phyloP scores from a whole-genome alignment of 768 basidiomycete species.

The Lentinula sp. region DNA sequence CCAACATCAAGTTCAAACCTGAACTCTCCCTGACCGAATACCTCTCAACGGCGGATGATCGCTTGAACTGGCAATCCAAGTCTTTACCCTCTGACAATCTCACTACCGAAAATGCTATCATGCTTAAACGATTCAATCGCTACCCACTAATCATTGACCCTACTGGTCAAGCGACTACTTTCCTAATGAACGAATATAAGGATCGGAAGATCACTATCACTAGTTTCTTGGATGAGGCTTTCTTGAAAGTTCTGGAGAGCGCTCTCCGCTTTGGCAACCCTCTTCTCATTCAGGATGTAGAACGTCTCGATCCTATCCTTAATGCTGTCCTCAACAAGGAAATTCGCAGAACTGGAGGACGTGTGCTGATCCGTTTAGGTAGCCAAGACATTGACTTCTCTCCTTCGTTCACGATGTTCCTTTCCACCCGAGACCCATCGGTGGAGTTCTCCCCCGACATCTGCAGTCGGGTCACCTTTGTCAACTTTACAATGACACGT shows the following conservation, averaged over 20 bases:
- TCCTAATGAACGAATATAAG: slow-evolving; percentile 90
- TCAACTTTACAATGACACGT: slow-evolving; percentile 98
- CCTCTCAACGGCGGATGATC: slow-evolving; percentile 94
- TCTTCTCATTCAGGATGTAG: slow-evolving; percentile 95
- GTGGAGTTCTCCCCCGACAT: slow-evolving; percentile 98
- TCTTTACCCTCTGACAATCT: slow-evolving; percentile 93
- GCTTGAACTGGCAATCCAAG: slow-evolving; percentile 92
- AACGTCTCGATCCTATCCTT: slow-evolving; percentile 94
- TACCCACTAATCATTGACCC: slow-evolving; percentile 98
- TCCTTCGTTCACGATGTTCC: slow-evolving; percentile 99
- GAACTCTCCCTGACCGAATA: slow-evolving; percentile 94
- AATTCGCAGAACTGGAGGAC: slow-evolving; percentile 91
- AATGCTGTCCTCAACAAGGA: slow-evolving; percentile 98
- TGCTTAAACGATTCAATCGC: slow-evolving; percentile 96
- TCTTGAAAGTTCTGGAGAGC: slow-evolving; percentile 97
- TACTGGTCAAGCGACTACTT: slow-evolving; percentile 93
- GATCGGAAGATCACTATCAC: slow-evolving; percentile 97
- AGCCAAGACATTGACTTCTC: slow-evolving; percentile 99
- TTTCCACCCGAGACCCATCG: slow-evolving; percentile 94
- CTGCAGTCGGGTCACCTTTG: slow-evolving; percentile 93
- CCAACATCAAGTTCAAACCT: slow-evolving; percentile 85
- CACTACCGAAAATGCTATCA: slow-evolving; percentile 98
- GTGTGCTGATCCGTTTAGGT: slow-evolving; percentile 93
- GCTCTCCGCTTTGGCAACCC: slow-evolving; percentile 99
- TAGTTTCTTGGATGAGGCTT: slow-evolving; percentile 97